Base-by-base conservation (phyloP, 139 green algal species). In the Chlorella sp. region DNA sequence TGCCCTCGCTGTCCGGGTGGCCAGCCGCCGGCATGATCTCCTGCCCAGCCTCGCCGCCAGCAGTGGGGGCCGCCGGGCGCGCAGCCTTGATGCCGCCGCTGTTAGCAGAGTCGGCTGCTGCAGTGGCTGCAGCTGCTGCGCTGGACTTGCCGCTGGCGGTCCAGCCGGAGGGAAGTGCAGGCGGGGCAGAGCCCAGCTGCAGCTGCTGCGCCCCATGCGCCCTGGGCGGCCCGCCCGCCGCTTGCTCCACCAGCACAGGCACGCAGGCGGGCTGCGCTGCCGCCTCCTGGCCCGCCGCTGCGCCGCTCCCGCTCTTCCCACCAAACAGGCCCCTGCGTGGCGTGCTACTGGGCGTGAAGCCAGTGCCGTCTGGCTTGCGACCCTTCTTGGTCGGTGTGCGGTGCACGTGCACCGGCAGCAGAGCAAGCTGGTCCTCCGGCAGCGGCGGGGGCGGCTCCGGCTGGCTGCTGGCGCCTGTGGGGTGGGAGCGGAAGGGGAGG, bases 331-430 rank as follows among this genome's bases (percentile, higher is more conserved):
- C 14, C 51, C 24, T 60, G 51, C 51, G 51, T 11, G 51, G 51
- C 16, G 38, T 38, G 70, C 41, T 77, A 7, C 70, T 36, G 41
- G 16, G 40, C 17, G 32, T 13, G 68, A 32, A 38, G 46, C 73
- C 32, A n/a, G 74, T 19, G 74, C 46, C 72, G 51, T 28, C 72
- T 8, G 36, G 40, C 70, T 76, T 36, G 56, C 32, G 32, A 0
- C 13, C 24, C 44, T 84, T 84, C 9, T 76, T 75, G 44, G 67
- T 75, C 16, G 79, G 79, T 16, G 79, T 76, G 79, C 64, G 79
- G 79, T 84, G 79, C 79, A 84, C 79, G 30, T 84, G 79, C 62
- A 84, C 79, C 6, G 79, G 79, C 79, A 84, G 79, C 64, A 36
- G 43, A 8, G 79, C 79, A 19, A 84, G 64, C 43, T 76, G 79